Conservation (phyloP, 805 yeast species). For the Cyberlindnera mycetangii region DNA sequence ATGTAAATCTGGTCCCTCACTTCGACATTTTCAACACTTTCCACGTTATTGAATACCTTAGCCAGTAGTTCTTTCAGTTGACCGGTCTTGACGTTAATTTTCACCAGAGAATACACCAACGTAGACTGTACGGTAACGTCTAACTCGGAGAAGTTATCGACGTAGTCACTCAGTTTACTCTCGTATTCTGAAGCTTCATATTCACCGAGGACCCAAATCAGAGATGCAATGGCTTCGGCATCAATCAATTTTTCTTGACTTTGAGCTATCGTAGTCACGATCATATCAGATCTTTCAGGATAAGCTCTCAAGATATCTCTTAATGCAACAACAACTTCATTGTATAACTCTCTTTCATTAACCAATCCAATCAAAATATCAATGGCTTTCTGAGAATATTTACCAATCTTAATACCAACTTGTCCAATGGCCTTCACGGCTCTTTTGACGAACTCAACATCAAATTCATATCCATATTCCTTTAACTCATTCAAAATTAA, state of each 20-base stretch:
- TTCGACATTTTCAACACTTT: slow-evolving; percentile 66
- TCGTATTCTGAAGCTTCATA: slow-evolving; percentile 58
- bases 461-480: slow-evolving; percentile 84
- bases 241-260: slow-evolving; percentile 46
- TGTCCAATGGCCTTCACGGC: slow-evolving; percentile 69
- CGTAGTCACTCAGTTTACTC: slow-evolving; percentile 42
- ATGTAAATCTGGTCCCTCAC: slow-evolving; percentile 77
- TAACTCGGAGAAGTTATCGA: slow-evolving; percentile 53
- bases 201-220: slow-evolving; percentile 72
- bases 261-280: slow-evolving; percentile 53
- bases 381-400: slow-evolving; percentile 50
- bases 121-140: slow-evolving; percentile 61
- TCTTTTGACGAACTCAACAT: slow-evolving; percentile 67
- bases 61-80: slow-evolving; percentile 45
- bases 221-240: slow-evolving; percentile 48
- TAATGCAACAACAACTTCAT: slow-evolving; percentile 59
- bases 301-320: slow-evolving; percentile 67
- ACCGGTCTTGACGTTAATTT: slow-evolving; percentile 46
- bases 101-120: slow-evolving; percentile 60
- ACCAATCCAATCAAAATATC: slow-evolving; percentile 58
- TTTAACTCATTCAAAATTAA: slow-evolving; percentile 65
- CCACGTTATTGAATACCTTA: slow-evolving; percentile 60
- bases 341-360: slow-evolving; percentile 62
- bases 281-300: slow-evolving; percentile 47
- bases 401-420: slow-evolving; percentile 61